These are phyloP conservation scores for Epichloe glyceriae DNA, from an alignment of 2,329 filamentous ascomycete genomes.

Conservation along the genomic window DNA sequence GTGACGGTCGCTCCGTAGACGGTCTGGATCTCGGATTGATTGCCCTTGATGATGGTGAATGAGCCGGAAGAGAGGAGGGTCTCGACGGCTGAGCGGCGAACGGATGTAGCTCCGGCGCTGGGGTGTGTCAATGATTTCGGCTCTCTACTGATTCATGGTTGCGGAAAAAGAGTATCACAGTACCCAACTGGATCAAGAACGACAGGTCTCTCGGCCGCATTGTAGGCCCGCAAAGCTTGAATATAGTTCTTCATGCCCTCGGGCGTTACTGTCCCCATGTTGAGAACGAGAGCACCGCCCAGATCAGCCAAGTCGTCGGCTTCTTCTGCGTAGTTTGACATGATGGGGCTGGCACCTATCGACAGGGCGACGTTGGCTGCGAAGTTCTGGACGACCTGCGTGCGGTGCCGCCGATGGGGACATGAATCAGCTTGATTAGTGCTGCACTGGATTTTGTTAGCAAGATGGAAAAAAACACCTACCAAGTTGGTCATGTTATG, in stretches of 20 bases:
- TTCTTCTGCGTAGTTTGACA: constrained; percentile 80
- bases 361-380: constrained; percentile 81
- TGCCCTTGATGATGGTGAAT: constrained; percentile 86
- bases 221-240: constrained; percentile 70
- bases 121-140: no score
- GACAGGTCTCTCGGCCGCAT: constrained; percentile 58
- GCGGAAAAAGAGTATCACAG: constrained; percentile 12
- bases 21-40: constrained; percentile 74
- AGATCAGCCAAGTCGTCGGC: constrained; percentile 66
- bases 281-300: constrained; percentile 71
- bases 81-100: constrained; percentile 59
- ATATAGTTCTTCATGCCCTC: constrained; percentile 60
- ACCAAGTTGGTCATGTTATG: constrained; percentile 96
- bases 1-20: constrained; percentile 42
- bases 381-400: constrained; percentile 73
- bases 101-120: constrained; percentile 63
- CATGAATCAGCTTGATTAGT: no score
- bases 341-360: constrained; percentile 81
- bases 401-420: no score
- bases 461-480: background rate
- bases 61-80: constrained; percentile 60
- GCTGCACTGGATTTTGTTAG: no score
- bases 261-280: constrained; percentile 85
- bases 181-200: constrained; percentile 81
- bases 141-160: no score